A percentile compares a stretch with the other conserved stretches of the same genome.
Evolutionary conservation across 2,329 filamentous ascomycete species (phyloP).

Genomic region (Penicillium sp.): DNA sequence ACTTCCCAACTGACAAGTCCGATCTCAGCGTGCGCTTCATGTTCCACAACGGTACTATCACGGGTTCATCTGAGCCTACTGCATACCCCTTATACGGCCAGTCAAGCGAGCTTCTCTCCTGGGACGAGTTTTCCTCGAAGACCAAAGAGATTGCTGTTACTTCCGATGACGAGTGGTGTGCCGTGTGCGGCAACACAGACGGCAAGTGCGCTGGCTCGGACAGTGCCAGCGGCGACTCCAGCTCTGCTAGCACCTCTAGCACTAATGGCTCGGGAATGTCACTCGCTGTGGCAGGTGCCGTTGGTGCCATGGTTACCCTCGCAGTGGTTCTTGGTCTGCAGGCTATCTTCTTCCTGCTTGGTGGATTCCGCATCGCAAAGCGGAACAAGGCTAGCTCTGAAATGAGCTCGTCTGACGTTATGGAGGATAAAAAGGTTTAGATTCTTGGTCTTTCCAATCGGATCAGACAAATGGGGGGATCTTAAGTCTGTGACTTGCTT

Average conservation of each 20-base stretch:
- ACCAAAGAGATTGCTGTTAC: slow-evolving; percentile 67
- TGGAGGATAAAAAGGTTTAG: slow-evolving; percentile 23
- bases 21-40: slow-evolving; percentile 60
- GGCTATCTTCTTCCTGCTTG: slow-evolving; percentile 52
- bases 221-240: slow-evolving; percentile 25
- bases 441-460: not conserved
- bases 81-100: slow-evolving; percentile 63
- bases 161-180: slow-evolving; percentile 69
- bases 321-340: slow-evolving; percentile 60
- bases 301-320: slow-evolving; percentile 68
- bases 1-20: slow-evolving; percentile 42
- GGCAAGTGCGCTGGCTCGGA: slow-evolving; percentile 58
- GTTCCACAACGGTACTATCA: slow-evolving; percentile 61
- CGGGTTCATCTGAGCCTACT: slow-evolving; percentile 43
- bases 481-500: slow-evolving; percentile 8
- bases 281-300: slow-evolving; percentile 73
- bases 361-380: slow-evolving; percentile 58
- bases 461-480: not conserved
- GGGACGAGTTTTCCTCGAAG: slow-evolving; percentile 62
- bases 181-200: slow-evolving; percentile 68
- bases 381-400: slow-evolving; percentile 40
- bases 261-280: slow-evolving; percentile 51
- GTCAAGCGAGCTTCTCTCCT: slow-evolving; percentile 56
- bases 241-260: slow-evolving; percentile 19
- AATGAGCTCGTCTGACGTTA: slow-evolving; percentile 4